phyloP scores from a whole-genome alignment of 2,329 filamentous ascomycete species.

The Berkeleyomyces rouxiae region DNA sequence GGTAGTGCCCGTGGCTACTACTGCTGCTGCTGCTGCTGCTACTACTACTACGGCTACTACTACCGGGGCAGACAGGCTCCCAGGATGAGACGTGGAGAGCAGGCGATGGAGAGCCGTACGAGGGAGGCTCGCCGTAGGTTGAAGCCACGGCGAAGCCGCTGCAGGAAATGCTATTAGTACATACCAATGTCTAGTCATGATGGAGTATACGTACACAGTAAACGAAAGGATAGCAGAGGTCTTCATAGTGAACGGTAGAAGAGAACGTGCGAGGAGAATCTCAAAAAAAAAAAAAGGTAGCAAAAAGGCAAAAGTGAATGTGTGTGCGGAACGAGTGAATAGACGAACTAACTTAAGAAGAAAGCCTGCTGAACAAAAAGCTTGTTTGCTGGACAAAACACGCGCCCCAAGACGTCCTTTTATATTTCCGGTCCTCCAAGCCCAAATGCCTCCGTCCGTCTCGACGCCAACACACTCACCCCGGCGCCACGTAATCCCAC shows the following conservation, averaged over 20 bases:
- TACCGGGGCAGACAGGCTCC: background rate
- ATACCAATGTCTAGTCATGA: background rate
- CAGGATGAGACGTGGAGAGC: background rate
- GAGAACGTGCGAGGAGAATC: background rate
- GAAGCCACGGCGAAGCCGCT: slow-evolving; percentile 8
- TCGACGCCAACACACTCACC: too few relatives aligned
- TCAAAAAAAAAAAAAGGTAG: background rate
- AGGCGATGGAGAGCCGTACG: background rate
- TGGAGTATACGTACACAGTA: slow-evolving; percentile 1
- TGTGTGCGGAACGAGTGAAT: background rate
- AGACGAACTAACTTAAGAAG: background rate
- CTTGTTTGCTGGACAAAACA: too few relatives aligned
- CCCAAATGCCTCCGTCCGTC: too few relatives aligned
- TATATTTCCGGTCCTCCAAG: too few relatives aligned
- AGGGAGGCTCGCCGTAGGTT: slow-evolving; percentile 6
- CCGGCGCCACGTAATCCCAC: too few relatives aligned
- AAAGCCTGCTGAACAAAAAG: background rate
- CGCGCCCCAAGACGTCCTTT: background rate
- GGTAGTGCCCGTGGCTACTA: background rate
- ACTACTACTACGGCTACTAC: background rate
- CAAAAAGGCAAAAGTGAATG: slow-evolving; percentile 1
- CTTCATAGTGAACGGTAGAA: slow-evolving; percentile 9
- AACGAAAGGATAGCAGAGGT: slow-evolving; percentile 4
- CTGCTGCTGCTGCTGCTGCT: background rate
- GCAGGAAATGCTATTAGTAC: background rate